Evolutionary conservation across 108 stramenopile species (phyloP), one percentile per base, ranked within the genome.

Genomic region (Cyclotella baltica): DNA sequence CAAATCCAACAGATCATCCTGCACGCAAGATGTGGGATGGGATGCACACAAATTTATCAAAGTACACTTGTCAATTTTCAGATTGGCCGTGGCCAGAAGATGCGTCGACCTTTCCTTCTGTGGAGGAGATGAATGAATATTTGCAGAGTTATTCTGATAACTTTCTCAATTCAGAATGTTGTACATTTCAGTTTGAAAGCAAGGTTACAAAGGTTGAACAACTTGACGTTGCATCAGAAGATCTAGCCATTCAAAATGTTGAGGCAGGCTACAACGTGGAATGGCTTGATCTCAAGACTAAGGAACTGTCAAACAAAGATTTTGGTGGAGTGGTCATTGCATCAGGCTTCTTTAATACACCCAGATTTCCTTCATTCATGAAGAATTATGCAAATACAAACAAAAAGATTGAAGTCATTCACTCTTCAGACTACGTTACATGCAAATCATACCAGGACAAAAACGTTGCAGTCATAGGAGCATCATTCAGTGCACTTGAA

Each of bases 301-400:
- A 59, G 52, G 76, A 47, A 74, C 75, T 28, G 62, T 71, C 46
- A 57, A 77, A 64, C 53, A 81, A 67, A 59, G 75, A 82, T 29
- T 90, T 90, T 80, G 86, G 85, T 25, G 90, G 90, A 18, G 88
- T 90, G 1, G 85, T 90, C 23, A 70, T 90, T 19, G 86, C 90
- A 23, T 81, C 88, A 27, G 90, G 90, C 13, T 90, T 90, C 62
- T 90, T 90, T 62, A 73, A 85, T 67, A 86, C 74, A 30, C 88
- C 90, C 4, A 71, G 64, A 38, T 81, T 68, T 50, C 90, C 90
- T 43, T 68, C 81, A 34, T 75, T 76, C 34, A 55, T 82, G 2
- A 30, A 51, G 20, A 71, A 76, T 25, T 20, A 70, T 19, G 40
- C 10, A 11, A 33, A 65, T 20, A 50, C 50, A 11, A 48, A 77